Evolutionary conservation across 306 rosid genomes (phyloP), one percentile per base, ranked within the genome.

Genomic region (Sophora flavescens): DNA sequence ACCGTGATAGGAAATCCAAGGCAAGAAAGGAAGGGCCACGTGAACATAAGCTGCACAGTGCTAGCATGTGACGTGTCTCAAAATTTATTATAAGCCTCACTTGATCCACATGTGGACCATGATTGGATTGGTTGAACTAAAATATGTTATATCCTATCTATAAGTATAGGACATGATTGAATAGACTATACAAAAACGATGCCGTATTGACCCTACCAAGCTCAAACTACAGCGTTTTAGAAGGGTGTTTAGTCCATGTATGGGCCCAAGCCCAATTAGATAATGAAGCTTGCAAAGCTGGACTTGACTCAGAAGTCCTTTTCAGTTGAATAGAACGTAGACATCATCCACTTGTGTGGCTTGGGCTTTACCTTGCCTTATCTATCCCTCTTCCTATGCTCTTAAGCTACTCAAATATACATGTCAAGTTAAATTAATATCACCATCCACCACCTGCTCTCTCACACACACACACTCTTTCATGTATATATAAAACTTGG

Each of bases 401-500:
- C 85, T 75, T 57, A 91, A 93, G 93, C 87, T 88, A 88, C 96
- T 90, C 98, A 90, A 79, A 70, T 6, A 52, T 8, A 38, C 63
- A 38, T 81, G 30, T 28, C 76, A 69, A 57, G 57, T 33, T 76
- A 30, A 61, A 39, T 28, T 11, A 52, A 54, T 60, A 77, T 71
- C 84, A 65, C 64, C 41, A 80, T 71, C 80, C 66, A 53, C 78
- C 75, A 78, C 80, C 65, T 1, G 50, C 71, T 38, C 45, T 78
- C 9, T 50, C 65, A 63, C 32, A 28, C 44, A 3, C 11, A 41
- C 47, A 1, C 8, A 2, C 13, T 9, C 4, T 42, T 3, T 42
- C 10, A 9, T 3, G 70, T 30, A 28, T 60, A 58, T 78, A 78
- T 48, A 70, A 61, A 61, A 35, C 16, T 63, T 80, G 8, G 2